phyloP scores from a whole-genome alignment of 306 rosid genomes.

The Benincasa hispida region DNA sequence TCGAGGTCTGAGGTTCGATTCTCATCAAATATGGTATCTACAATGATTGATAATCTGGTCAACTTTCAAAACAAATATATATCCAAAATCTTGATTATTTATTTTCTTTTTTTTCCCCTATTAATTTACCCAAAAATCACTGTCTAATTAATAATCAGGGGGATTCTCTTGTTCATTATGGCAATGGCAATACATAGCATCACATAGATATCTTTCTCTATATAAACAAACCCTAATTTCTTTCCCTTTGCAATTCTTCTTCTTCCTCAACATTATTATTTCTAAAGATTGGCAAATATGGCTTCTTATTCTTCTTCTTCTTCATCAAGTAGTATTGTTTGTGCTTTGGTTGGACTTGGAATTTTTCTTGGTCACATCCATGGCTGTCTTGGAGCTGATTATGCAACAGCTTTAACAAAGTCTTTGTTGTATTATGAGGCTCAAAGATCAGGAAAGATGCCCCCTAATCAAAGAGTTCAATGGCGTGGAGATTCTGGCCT shows the following conservation, averaged over 20 bases:
- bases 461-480: slow-evolving; percentile 27
- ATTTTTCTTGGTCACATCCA: not conserved
- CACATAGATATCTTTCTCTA: not conserved
- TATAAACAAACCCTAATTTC: not conserved
- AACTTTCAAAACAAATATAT: not conserved
- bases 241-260: not conserved
- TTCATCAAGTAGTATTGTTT: not conserved
- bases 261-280: not conserved
- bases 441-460: slow-evolving; percentile 37
- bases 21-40: no score
- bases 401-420: slow-evolving; percentile 3
- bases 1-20: no score
- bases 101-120: no score
- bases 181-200: not conserved
- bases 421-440: slow-evolving; percentile 8
- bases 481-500: slow-evolving; percentile 61
- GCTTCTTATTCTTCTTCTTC: not conserved
- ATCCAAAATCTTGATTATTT: not conserved
- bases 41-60: not conserved
- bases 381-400: not conserved
- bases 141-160: not conserved
- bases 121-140: not conserved
- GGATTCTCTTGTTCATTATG: not conserved
- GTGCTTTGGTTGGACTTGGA: not conserved
- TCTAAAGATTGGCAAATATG: not conserved